Evolutionary conservation across 305 asterid species (phyloP).

Genomic region (Rubia tinctorum): DNA sequence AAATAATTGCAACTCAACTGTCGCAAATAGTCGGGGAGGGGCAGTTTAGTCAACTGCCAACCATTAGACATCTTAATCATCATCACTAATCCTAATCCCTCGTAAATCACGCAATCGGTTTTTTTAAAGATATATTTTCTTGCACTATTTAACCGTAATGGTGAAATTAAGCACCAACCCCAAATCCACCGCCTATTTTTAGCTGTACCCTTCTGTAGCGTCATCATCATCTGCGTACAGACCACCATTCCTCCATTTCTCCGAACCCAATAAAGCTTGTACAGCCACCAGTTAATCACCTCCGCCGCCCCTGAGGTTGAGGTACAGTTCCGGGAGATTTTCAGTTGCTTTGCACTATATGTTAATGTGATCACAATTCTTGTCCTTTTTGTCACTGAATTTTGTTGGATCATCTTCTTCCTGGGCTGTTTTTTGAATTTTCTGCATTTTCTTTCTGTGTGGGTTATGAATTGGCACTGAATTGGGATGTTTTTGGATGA

Average conservation of each 20-base stretch:
- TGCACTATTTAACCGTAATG: not conserved
- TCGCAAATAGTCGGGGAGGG: not conserved
- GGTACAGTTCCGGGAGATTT: not conserved
- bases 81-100: not conserved
- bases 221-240: not conserved
- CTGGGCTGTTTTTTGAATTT: not conserved
- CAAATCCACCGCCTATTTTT: not conserved
- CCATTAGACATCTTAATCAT: not conserved
- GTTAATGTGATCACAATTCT: not conserved
- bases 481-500: conserved; percentile 4
- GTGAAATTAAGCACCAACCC: not conserved
- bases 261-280: not conserved
- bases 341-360: not conserved
- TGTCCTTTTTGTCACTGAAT: conserved; percentile 9
- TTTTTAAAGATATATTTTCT: not conserved
- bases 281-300: not conserved
- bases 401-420: conserved; percentile 28
- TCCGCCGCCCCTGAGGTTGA: not conserved
- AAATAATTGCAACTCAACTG: not conserved
- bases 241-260: not conserved
- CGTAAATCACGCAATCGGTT: conserved; percentile 1
- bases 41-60: conserved; percentile 17
- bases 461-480: not conserved
- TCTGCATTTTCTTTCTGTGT: not conserved
- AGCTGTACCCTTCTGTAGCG: not conserved